A percentile compares a stretch with the other conserved stretches of the same genome.
Evolutionary conservation across 257 asterid genomes (phyloP).

Genomic region (Salvia splendens): DNA sequence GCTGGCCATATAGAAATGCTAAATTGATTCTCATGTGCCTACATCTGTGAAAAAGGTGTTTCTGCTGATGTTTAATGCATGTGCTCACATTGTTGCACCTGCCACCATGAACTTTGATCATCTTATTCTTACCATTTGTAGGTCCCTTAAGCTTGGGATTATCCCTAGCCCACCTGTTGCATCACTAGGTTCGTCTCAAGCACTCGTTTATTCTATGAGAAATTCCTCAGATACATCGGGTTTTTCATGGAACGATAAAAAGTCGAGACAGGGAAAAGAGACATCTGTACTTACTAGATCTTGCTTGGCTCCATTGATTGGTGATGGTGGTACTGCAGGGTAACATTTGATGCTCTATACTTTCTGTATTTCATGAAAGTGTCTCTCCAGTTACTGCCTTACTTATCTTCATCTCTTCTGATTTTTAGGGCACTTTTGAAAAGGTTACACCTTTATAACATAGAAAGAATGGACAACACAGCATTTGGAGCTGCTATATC

Average conservation of each 20-base stretch:
- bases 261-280: constrained; percentile 71
- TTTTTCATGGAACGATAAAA: constrained; percentile 70
- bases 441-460: constrained; percentile 76
- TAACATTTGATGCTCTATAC: constrained; percentile 35
- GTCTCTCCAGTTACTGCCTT: neutral
- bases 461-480: constrained; percentile 69
- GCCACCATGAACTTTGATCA: constrained; percentile 6
- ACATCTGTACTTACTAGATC: constrained; percentile 63
- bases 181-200: constrained; percentile 45
- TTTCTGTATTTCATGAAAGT: constrained; percentile 12
- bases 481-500: constrained; percentile 69
- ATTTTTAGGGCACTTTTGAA: constrained; percentile 57
- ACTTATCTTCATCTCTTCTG: constrained; percentile 8
- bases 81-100: constrained; percentile 22
- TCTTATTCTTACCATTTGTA: constrained; percentile 28
- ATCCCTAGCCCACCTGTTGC: constrained; percentile 51
- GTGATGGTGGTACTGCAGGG: constrained; percentile 76
- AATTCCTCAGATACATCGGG: constrained; percentile 66
- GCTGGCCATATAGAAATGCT: constrained; percentile 18
- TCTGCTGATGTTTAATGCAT: constrained; percentile 14
- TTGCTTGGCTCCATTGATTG: constrained; percentile 72
- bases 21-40: constrained; percentile 12
- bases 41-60: constrained; percentile 11
- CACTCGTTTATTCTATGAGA: constrained; percentile 52
- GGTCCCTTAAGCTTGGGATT: constrained; percentile 85